These are phyloP conservation scores for Maudiozyma pseudohumilis DNA, from an alignment of 805 yeast species.

Conservation along the genomic window DNA sequence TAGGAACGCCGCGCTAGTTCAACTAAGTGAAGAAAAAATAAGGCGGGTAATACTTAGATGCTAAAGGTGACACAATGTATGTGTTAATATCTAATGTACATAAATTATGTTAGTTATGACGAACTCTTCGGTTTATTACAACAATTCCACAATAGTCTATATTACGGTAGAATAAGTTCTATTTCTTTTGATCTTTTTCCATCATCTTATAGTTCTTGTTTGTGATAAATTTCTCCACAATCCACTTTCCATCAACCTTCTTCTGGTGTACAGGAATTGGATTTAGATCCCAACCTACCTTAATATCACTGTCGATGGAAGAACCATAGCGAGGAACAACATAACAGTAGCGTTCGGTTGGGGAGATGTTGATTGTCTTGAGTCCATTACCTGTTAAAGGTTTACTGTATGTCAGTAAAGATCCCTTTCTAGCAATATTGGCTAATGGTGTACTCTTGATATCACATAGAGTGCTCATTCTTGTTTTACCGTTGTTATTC, in stretches of 20 bases:
- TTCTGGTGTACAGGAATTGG: conserved; percentile 66
- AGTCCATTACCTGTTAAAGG: conserved; percentile 80
- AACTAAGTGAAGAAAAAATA: too few relatives aligned
- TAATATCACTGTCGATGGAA: conserved; percentile 61
- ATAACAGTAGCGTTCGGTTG: conserved; percentile 72
- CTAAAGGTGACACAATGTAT: too few relatives aligned
- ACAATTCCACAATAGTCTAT: too few relatives aligned
- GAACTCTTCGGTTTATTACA: too few relatives aligned
- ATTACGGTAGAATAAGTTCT: too few relatives aligned
- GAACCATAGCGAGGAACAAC: conserved; percentile 90
- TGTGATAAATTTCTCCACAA: conserved; percentile 28
- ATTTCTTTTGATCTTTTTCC: conserved; percentile 6
- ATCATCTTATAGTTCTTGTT: conserved; percentile 18
- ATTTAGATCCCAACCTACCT: conserved; percentile 87
- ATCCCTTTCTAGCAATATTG: conserved; percentile 63
- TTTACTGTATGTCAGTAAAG: conserved; percentile 73
- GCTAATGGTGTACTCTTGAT: conserved; percentile 66
- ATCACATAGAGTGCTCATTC: conserved; percentile 72
- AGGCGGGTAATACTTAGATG: too few relatives aligned
- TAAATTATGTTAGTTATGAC: too few relatives aligned
- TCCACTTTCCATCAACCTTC: conserved; percentile 63
- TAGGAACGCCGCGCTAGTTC: too few relatives aligned
- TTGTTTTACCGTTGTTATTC: conserved; percentile 40
- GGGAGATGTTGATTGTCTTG: conserved; percentile 59
- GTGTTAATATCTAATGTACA: too few relatives aligned